Conservation (phyloP, 345 rosid genomes). For the Theobroma cacao region DNA sequence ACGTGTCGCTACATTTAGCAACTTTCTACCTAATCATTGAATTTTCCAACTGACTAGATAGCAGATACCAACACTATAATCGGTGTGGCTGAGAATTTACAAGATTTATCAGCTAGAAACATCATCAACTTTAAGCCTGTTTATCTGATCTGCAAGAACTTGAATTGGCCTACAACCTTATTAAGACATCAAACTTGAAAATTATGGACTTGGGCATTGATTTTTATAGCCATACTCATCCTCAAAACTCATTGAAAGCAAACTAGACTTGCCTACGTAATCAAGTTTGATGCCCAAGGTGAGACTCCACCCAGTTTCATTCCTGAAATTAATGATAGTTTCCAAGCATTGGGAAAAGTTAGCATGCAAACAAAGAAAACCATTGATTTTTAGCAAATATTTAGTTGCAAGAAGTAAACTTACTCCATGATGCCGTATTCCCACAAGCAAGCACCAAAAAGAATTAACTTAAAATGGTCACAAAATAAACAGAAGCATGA, state of each 20-base stretch:
- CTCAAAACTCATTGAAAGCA: no score
- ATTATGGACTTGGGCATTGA: neutral
- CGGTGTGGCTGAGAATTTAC: neutral
- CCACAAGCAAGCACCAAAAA: no score
- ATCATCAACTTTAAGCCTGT: neutral
- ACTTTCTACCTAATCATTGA: neutral
- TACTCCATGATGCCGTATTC: no score
- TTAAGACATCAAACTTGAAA: neutral
- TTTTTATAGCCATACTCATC: neutral
- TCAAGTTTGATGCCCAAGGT: neutral
- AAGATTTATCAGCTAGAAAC: neutral
- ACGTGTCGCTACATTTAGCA: neutral
- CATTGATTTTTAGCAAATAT: neutral
- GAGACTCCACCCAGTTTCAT: no score
- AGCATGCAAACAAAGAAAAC: neutral
- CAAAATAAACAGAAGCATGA: no score
- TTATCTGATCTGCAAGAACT: neutral
- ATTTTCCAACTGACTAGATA: neutral
- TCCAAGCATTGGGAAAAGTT: neutral
- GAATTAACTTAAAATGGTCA: no score
- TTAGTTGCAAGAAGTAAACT: neutral
- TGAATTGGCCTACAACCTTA: neutral
- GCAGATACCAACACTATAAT: neutral
- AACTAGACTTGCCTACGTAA: neutral
- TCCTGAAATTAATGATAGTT: neutral